Base-by-base conservation (phyloP, 495 filamentous ascomycete genomes). In the Aspergillus campestris region DNA sequence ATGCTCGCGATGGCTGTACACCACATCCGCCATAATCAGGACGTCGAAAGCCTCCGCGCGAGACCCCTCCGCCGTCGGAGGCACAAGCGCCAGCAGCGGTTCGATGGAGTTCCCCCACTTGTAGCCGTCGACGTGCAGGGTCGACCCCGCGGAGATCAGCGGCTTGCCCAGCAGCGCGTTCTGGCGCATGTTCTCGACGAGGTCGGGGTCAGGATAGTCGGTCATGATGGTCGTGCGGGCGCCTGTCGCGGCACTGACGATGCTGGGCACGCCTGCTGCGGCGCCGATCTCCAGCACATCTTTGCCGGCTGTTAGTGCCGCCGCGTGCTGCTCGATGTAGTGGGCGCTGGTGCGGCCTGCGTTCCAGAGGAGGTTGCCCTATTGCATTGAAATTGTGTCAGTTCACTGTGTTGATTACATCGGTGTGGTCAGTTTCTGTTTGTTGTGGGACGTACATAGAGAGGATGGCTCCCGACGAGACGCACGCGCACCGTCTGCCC, bases 281-380 rank as follows among this genome's bases (percentile, higher is more conserved):
- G 91, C 89, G 42, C 91, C 91, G 37, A 97, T 82, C 61, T 97
- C 91, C 9, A 95, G 80, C 4, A 95, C 76, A 24, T 80, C 75
- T 43, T 80, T 84, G 32, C 61, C 67, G 1, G 58, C 46, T 15
- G 94, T 68, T 8, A 87, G 72, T 0, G 53, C 47, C 3, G 57
- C 50, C 11, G 80, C 73, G 48, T 79, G 68, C 24, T 73, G 58
- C 61, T 95, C 84, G 48, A 97, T 80, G 66, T 89, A 88, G 48
- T 77, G 65, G 8, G 89, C 77, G 42, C 89, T 76, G 8, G 82
- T 76, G 14, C 82, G 81, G 42, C 82, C 79, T 42, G 86, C 90
- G 63, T 95, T 88, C 91, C 91, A 97, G 8, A 97, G 80, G 39
- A 86, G 77, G 63, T 97, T 86, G 5, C 87, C 91, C 81, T 84